Evolutionary conservation across 2,329 filamentous ascomycete genomes (phyloP), one percentile per base, ranked within the genome.

Genomic region (Aspergillus terreus): DNA sequence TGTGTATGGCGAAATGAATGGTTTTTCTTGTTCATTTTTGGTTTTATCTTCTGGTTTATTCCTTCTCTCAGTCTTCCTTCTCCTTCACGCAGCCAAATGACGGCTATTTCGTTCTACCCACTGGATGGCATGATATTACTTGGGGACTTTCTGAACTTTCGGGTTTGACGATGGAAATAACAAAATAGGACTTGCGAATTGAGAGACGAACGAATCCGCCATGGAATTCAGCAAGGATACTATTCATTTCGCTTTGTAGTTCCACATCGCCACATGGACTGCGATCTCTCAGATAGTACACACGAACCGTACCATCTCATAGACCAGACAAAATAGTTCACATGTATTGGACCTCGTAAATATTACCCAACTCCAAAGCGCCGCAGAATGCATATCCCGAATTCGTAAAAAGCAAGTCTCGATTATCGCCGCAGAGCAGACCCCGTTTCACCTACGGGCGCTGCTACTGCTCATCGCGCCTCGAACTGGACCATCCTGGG

Each of bases 401-500:
- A 23, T 10, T 55, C 53, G 53, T 53, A 58, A 58, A 47, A 44
- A 25, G n/a, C 23, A 42, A 42, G 27, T 10, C 27, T 30, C 6
- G 27, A 10, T 30, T 10, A 30, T 30, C 27, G 27, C 7, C 10
- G 27, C 27, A 30, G 27, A 30, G 27, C 27, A 30, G 27, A 30
- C 9, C 2, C 9, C 27, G 6, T 11, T 30, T 30, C 27, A 30
- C 27, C 27, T 9, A 30, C 3, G 35, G 14, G 35, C 4, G 33
- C 33, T 12, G 33, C 33, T 4, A 38, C 35, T 38, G 35, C 14
- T 80, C 73, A 97, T 75, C 92, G 84, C 47, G 94, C 94, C 79
- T 99, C 92, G 67, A 99, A 97, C 76, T 99, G 94, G 47, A 97
- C 92, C 92, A 97, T 96, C 68, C 92, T 95, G 14, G 12, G 4